These are phyloP conservation scores for Cyclanthera cordifolia DNA, from an alignment of 306 rosid genomes.

Conservation along the genomic window DNA sequence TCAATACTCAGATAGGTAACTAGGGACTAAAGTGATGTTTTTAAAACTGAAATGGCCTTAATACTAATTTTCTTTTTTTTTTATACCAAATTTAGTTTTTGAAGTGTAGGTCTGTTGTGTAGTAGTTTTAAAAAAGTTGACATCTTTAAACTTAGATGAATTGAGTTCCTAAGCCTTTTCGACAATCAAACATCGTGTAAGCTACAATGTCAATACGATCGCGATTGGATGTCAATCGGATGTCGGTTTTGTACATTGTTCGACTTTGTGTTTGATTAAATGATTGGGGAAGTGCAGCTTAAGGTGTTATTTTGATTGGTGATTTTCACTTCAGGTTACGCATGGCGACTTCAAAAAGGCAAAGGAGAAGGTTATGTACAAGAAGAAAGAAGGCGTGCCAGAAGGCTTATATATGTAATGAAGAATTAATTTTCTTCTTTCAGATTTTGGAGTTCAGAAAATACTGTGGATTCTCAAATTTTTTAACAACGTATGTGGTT, in stretches of 20 bases:
- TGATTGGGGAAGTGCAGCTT: background rate
- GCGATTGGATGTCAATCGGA: background rate
- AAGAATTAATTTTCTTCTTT: background rate
- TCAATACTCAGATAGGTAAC: too few relatives aligned
- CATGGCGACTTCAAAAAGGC: conserved; percentile 91
- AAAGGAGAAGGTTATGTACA: conserved; percentile 95
- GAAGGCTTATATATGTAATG: conserved; percentile 93
- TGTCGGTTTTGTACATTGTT: background rate
- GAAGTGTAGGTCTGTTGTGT: background rate
- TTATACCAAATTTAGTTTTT: background rate
- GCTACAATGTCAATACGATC: background rate
- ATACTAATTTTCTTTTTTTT: too few relatives aligned
- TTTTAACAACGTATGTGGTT: background rate
- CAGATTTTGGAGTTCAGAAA: background rate
- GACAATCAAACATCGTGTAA: background rate
- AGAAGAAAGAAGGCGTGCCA: conserved; percentile 99
- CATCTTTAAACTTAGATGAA: too few relatives aligned
- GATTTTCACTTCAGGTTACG: conserved; percentile 53
- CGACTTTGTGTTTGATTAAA: background rate
- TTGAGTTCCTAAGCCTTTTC: background rate
- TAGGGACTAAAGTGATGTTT: too few relatives aligned
- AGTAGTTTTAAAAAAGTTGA: background rate
- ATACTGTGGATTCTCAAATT: background rate
- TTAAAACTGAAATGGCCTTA: too few relatives aligned
- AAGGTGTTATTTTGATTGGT: background rate